Evolutionary conservation across 441 rosid species (phyloP).

Genomic region (Syzygium malaccense): DNA sequence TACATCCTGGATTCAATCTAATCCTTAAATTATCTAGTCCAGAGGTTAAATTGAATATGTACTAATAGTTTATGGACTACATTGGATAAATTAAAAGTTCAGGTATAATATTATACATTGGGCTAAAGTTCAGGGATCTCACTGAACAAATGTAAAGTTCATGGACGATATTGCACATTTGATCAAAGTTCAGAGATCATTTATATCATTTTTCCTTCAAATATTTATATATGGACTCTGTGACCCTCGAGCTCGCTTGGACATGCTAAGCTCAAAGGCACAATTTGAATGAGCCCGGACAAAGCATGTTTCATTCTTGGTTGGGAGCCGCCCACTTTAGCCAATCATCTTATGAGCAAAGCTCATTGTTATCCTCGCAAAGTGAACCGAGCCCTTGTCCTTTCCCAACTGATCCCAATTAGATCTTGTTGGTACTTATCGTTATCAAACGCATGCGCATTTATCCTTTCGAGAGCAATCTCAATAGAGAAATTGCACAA

Average conservation of each 20-base stretch:
- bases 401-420: not conserved
- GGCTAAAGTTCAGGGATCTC: no score
- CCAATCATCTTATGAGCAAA: not conserved
- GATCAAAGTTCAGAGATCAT: no score
- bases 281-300: not conserved
- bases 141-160: no score
- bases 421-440: not conserved
- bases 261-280: not conserved
- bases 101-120: accelerated
- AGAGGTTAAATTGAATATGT: no score
- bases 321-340: not conserved
- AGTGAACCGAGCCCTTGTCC: not conserved
- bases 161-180: no score
- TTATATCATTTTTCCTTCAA: no score
- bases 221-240: no score
- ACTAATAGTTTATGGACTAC: no score
- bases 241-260: no score
- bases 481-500: not conserved
- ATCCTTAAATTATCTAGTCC: no score
- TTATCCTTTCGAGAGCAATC: not conserved
- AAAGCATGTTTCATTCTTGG: not conserved
- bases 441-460: not conserved
- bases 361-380: not conserved
- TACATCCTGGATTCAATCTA: no score
- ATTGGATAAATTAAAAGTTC: no score